Base-by-base conservation (phyloP, 805 yeast genomes). In the Sugiyamaella floridensis region DNA sequence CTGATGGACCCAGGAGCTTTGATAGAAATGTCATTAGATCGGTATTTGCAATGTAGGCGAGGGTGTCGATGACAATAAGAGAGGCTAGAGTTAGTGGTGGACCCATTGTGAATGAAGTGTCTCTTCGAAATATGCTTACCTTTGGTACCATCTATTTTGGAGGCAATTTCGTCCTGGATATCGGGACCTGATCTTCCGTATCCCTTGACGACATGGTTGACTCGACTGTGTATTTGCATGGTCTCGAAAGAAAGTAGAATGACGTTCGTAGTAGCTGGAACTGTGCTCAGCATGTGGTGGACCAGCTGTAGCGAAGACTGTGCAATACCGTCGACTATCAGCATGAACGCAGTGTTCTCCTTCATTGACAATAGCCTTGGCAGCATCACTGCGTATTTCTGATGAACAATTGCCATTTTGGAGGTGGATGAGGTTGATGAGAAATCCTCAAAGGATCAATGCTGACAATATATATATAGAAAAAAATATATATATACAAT, bases 211-310 rank as follows among this genome's bases (percentile, higher is more conserved):
- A 54, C 51, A 6, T 67, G 65, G 12, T 65, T 57, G 3, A 72
- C 63, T 22, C 60, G 53, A 29, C 59, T 60, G 29, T 63, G 66
- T 42, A 71, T 19, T 8, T 3, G 71, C 0, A 75, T 57, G 0
- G 93, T 83, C 62, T 88, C 95, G 64, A 77, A 89, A 1, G 92
- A 82, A 15, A 89, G 67, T 58, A 73, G 85, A 2, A 81, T 63
- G 5, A 82, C 69, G 3, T 70, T 70, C 2, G 68, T 64, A 11
- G 60, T 62, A 4, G 54, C 62, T 11, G 69, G 67, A 40, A 62
- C 60, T 58, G 76, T 72, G 57, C 73, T 66, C 1, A 76, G 67
- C 47, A 89, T 73, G 63, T 89, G 97, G 26, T 69, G 63, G 0
- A 86, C 62, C 11, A 90, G 66, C 45, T 71, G 61, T 29, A 69